These are phyloP conservation scores for Auriscalpium microsporum DNA, from an alignment of 768 basidiomycete genomes.

Conservation along the genomic window DNA sequence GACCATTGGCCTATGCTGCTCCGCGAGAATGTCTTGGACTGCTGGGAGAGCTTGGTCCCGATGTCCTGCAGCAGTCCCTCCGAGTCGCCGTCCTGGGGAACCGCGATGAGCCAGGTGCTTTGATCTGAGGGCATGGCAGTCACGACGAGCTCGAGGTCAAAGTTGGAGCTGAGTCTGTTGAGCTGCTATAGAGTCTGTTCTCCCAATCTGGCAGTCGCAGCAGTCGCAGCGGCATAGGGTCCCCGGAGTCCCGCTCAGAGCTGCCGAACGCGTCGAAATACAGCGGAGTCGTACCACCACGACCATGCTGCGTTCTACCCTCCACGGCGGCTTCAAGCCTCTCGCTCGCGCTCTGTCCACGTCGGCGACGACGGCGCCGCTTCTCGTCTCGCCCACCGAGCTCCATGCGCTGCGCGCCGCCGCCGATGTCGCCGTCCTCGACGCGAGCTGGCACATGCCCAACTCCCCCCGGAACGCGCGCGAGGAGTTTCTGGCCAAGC, in stretches of 20 bases:
- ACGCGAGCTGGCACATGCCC: slow-evolving; percentile 94
- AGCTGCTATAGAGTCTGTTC: neutral
- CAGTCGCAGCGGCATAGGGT: neutral
- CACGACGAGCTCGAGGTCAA: neutral
- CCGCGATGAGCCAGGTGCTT: slow-evolving; percentile 86
- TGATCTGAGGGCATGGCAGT: slow-evolving; percentile 85
- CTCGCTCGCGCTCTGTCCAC: neutral
- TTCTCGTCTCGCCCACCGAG: slow-evolving; percentile 24
- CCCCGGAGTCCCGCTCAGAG: neutral
- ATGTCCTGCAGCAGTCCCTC: slow-evolving; percentile 66
- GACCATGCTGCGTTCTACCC: neutral
- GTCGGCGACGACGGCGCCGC: slow-evolving; percentile 18
- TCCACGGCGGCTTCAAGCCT: neutral
- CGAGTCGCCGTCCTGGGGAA: slow-evolving; percentile 81
- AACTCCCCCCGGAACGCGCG: slow-evolving; percentile 61
- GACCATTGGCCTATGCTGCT: slow-evolving; percentile 54
- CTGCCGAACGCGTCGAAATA: neutral
- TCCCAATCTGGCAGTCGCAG: neutral
- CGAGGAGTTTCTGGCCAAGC: slow-evolving; percentile 59
- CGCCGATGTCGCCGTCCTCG: slow-evolving; percentile 40
- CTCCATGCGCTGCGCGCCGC: slow-evolving; percentile 20
- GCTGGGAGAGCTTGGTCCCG: slow-evolving; percentile 49
- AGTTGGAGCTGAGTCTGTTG: neutral
- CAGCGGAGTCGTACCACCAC: neutral
- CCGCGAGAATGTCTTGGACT: slow-evolving; percentile 39